Evolutionary conservation across 352 stramenopile species (phyloP).

Genomic region (Phytopythium oedochilum): DNA sequence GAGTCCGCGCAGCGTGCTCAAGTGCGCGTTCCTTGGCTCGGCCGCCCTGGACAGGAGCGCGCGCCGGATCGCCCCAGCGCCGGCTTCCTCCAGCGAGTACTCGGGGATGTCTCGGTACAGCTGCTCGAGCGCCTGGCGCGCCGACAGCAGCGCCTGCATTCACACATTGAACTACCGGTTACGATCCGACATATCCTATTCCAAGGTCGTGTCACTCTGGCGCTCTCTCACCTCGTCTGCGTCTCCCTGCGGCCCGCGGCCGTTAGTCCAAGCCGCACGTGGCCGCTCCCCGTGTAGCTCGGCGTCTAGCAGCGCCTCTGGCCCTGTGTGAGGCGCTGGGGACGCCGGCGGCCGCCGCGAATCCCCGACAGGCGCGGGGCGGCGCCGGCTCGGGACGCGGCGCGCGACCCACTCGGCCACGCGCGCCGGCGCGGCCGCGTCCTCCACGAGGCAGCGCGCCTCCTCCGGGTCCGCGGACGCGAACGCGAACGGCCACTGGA

Average conservation of each 20-base stretch:
- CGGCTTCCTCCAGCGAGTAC: conserved; percentile 14
- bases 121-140: conserved; percentile 26
- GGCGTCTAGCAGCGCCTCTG: conserved; percentile 42
- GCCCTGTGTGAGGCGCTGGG: background rate
- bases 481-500: conserved; percentile 54
- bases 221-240: background rate
- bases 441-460: conserved; percentile 44
- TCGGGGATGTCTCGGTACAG: conserved; percentile 49
- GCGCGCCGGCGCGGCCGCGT: conserved; percentile 18
- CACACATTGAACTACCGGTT: background rate
- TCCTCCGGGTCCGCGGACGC: conserved; percentile 28
- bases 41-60: conserved; percentile 23
- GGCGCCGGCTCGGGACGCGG: conserved; percentile 14
- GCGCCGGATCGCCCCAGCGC: background rate
- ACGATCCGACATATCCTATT: too few relatives aligned
- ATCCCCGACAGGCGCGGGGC: background rate
- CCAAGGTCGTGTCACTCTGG: background rate
- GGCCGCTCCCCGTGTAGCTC: too few relatives aligned
- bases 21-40: conserved; percentile 17
- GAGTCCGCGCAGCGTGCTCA: conserved; percentile 36
- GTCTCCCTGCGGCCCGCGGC: background rate
- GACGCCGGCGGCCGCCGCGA: background rate
- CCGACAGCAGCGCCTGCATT: conserved; percentile 12
- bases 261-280: too few relatives aligned
- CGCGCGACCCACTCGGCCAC: conserved; percentile 47